A percentile compares a stretch with the other conserved stretches of the same genome.
Evolutionary conservation across 1,284 basidiomycete species (phyloP).

Genomic region (Ustilago sp.): DNA sequence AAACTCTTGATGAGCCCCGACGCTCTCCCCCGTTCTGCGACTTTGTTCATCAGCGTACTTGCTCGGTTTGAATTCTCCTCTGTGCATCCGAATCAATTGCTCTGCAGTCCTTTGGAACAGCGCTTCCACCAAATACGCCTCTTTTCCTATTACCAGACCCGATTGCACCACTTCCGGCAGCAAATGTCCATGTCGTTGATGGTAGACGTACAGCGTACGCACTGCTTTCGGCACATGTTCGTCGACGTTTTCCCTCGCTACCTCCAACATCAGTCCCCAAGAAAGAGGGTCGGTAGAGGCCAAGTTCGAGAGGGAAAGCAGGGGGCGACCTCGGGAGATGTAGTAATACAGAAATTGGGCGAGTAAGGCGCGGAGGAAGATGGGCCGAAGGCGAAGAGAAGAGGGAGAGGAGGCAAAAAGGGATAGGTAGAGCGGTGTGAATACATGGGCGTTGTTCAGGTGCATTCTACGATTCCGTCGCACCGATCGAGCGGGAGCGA

Average conservation of each 20-base stretch:
- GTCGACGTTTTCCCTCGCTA: constrained; percentile 18
- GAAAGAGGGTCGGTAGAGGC: not conserved
- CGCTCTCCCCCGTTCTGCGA: not conserved
- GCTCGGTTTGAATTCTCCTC: constrained; percentile 9
- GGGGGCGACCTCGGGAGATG: constrained; percentile 33
- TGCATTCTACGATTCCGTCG: constrained; percentile 24
- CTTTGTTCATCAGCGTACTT: not conserved
- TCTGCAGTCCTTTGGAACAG: constrained; percentile 17
- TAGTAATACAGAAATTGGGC: constrained; percentile 33
- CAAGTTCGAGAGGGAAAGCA: constrained; percentile 10
- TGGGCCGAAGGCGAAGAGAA: not conserved
- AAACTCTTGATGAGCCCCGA: constrained; percentile 34
- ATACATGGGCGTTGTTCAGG: constrained; percentile 50
- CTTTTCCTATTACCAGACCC: not conserved
- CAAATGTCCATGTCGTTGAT: not conserved
- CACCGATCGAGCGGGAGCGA: no score
- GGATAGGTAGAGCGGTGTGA: constrained; percentile 20
- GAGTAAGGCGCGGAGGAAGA: constrained; percentile 23
- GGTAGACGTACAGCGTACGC: constrained; percentile 26
- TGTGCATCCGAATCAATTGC: constrained; percentile 30
- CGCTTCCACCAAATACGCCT: no score
- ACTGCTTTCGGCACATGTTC: constrained; percentile 47
- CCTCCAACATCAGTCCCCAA: constrained; percentile 22
- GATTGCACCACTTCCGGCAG: not conserved
- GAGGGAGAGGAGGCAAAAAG: not conserved